Evolutionary conservation across 2,329 filamentous ascomycete species (phyloP), one percentile per base, ranked within the genome.

Genomic region (Fusarium protoensiforme): DNA sequence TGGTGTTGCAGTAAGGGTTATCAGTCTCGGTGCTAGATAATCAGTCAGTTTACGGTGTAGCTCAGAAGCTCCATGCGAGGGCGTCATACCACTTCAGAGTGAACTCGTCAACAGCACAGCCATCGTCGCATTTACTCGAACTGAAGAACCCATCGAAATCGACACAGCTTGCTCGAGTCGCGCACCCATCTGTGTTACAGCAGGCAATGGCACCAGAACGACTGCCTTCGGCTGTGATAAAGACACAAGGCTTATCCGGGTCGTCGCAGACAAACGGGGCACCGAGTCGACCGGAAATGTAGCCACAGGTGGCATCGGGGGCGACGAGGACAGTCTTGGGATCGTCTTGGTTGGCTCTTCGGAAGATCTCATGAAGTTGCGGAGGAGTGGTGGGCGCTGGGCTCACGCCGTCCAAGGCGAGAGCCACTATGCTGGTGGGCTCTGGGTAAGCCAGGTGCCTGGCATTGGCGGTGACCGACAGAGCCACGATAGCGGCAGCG

Each of bases 291-390:
- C 83, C 87, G 33, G 80, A 81, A 41, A 88, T 77, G 74, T 82
- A 89, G 70, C 87, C 87, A 67, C 87, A 89, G 0, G 85, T 87
- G 68, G 86, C 86, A 74, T 88, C 86, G 2, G 85, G 84, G 13
- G 83, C 87, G 62, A 85, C 75, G n/a, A 87, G 80, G 31, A 85
- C 81, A 0, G 81, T 84, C 41, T 51, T 36, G 1, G 31, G 53
- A 20, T 71, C 68, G 76, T 66, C 80, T 77, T 65, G 74, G 81
- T 65, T 79, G 80, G 35, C 79, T 58, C 72, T 68, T 65, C 71
- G 74, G n/a, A 71, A 77, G 14, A 84, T 74, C 20, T 82, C 80
- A n/a, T 78, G 76, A 31, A 82, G 62, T 14, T 69, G 77, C 4
- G 85, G 83, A 8, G 83, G 82, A 35, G 78, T 48, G 10, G 86